A percentile compares a stretch with the other conserved stretches of the same genome.
phyloP scores from a whole-genome alignment of 73 alveolate species.

The Tetrahymena thermophila region DNA sequence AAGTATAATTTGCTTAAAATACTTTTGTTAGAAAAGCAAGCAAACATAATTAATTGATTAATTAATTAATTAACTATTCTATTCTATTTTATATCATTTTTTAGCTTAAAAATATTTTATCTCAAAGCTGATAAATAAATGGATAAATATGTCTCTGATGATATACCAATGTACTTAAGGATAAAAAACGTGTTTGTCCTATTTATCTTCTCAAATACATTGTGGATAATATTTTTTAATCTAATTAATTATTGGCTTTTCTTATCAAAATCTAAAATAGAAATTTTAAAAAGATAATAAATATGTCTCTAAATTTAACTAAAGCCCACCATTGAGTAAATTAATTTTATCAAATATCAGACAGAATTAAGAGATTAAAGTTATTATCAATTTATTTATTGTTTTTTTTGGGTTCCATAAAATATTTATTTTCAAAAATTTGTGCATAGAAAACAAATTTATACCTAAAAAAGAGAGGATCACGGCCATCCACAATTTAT shows the following conservation, averaged over 20 bases:
- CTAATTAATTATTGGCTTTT: too few species aligned
- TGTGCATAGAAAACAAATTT: slow-evolving; percentile 85
- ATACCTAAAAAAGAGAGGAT: slow-evolving; percentile 91
- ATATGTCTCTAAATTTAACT: not conserved
- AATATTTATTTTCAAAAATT: slow-evolving; percentile 50
- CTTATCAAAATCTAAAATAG: not conserved
- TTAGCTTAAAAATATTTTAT: too few species aligned
- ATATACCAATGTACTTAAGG: too few species aligned
- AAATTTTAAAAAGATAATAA: not conserved
- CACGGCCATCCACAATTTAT: slow-evolving; percentile 96
- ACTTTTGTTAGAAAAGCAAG: not conserved
- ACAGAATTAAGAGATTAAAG: too few species aligned
- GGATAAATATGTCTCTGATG: too few species aligned
- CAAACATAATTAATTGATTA: too few species aligned
- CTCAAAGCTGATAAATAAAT: too few species aligned
- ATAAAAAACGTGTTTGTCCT: too few species aligned
- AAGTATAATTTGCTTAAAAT: not conserved
- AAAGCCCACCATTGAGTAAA: not conserved
- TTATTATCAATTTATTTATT: not conserved
- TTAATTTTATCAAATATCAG: not conserved
- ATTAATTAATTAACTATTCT: too few species aligned
- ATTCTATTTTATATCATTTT: too few species aligned
- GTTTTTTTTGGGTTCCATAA: slow-evolving; percentile 56
- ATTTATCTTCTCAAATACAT: too few species aligned
- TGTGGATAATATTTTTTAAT: too few species aligned